Evolutionary conservation across 2,329 filamentous ascomycete genomes (phyloP).

Genomic region (Fusarium penzigii): DNA sequence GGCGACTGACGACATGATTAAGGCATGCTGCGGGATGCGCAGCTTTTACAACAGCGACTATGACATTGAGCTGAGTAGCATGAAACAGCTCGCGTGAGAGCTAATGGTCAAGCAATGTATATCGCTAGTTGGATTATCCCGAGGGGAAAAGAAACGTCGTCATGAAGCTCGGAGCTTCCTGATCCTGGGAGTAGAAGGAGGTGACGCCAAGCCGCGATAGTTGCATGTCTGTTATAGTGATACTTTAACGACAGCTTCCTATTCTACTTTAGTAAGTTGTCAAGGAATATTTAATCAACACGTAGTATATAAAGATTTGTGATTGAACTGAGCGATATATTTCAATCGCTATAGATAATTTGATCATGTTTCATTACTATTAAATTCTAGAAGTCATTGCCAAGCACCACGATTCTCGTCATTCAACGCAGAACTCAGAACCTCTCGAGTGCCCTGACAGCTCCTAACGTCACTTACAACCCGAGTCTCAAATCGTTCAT

Average conservation of each 20-base stretch:
- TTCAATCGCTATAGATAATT: too few species aligned
- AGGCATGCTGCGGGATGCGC: slow-evolving; percentile 21
- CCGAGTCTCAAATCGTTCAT: slow-evolving; percentile 21
- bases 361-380: too few species aligned
- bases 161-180: slow-evolving; percentile 24
- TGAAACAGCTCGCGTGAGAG: slow-evolving; percentile 1
- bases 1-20: slow-evolving; percentile 38
- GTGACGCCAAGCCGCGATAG: slow-evolving; percentile 25
- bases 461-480: background rate
- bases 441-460: too few species aligned
- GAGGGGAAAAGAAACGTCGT: slow-evolving; percentile 15
- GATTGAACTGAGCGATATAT: too few species aligned
- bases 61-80: slow-evolving; percentile 17
- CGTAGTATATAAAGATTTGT: too few species aligned
- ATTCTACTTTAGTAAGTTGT: too few species aligned
- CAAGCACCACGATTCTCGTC: too few species aligned
- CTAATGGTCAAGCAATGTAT: background rate
- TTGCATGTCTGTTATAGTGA: slow-evolving; percentile 28
- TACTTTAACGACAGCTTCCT: background rate
- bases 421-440: too few species aligned
- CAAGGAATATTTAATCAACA: too few species aligned
- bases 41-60: slow-evolving; percentile 15
- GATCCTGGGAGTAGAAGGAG: slow-evolving; percentile 1
- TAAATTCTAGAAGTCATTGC: too few species aligned
- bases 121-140: too few species aligned